A percentile compares a stretch with the other conserved stretches of the same genome.
These are phyloP conservation scores for Hamiltosporidium tvaerminnensis DNA, from an alignment of 371 early-diverging fungal species.

Conservation along the genomic window DNA sequence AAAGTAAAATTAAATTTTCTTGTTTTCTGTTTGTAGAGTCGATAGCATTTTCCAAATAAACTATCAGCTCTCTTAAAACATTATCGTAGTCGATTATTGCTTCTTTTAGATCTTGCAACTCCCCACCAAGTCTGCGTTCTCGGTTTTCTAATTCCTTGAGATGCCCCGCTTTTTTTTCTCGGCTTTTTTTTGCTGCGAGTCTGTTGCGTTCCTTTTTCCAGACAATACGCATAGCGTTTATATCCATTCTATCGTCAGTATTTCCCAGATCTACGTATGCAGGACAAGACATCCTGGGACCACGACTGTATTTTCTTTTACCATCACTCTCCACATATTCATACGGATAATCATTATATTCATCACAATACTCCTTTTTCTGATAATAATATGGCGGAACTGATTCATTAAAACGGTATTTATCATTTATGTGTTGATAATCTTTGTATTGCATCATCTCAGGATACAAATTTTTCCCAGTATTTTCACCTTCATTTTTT, in stretches of 20 bases:
- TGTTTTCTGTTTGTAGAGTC: conserved; percentile 4
- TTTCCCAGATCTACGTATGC: no score
- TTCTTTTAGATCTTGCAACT: conserved; percentile 26
- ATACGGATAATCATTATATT: no score
- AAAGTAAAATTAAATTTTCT: conserved; percentile 19
- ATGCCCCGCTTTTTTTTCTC: conserved; percentile 44
- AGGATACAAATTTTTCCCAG: no score
- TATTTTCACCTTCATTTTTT: no score
- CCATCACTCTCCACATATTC: no score
- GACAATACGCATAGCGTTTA: conserved; percentile 21
- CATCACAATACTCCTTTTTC: no score
- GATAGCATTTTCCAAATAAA: conserved; percentile 11
- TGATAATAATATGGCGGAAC: no score
- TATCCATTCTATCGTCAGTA: conserved; percentile 7
- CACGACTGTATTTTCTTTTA: no score
- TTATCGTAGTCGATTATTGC: conserved; percentile 24
- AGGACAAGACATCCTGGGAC: no score
- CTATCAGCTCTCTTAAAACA: conserved; percentile 19
- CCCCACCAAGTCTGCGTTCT: conserved; percentile 11
- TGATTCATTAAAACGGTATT: no score
- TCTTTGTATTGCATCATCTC: no score
- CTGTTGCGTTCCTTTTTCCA: conserved; percentile 50
- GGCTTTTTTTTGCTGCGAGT: conserved; percentile 47
- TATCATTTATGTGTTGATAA: no score
- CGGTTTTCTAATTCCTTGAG: conserved; percentile 37